Conservation (phyloP, 2,329 filamentous ascomycete genomes). For the Fusarium sulawesiense region DNA sequence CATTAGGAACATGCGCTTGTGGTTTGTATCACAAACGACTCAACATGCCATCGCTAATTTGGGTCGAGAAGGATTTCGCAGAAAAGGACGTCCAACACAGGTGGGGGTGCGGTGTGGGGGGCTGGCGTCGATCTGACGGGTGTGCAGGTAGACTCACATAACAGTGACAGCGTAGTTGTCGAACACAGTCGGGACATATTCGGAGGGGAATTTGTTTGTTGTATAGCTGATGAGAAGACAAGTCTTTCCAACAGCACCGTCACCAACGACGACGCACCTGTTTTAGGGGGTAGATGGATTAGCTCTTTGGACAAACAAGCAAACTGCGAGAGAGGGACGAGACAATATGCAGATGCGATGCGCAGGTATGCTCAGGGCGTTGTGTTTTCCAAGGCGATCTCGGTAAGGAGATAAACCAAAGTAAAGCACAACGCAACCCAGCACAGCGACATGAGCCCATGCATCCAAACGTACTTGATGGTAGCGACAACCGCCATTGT, state of each 20-base stretch:
- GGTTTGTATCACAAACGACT: neutral
- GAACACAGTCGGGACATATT: conserved; percentile 99
- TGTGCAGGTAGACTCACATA: conserved; percentile 77
- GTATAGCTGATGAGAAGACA: conserved; percentile 99
- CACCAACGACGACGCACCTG: conserved; percentile 98
- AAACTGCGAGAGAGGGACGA: conserved; percentile 3
- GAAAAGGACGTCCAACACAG: conserved; percentile 17
- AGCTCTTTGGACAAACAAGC: conserved; percentile 22
- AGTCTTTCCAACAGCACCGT: conserved; percentile 99
- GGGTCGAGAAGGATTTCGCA: conserved; percentile 8
- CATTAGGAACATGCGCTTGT: conserved; percentile 13
- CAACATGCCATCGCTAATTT: conserved; percentile 6
- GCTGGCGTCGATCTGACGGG: conserved; percentile 30
- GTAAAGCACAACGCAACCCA: neutral
- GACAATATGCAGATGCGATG: conserved; percentile 26
- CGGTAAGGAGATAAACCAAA: conserved; percentile 10
- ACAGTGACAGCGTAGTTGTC: conserved; percentile 99
- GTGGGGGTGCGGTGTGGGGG: conserved; percentile 27
- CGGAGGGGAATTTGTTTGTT: conserved; percentile 99
- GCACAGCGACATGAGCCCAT: conserved; percentile 18
- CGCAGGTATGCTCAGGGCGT: conserved; percentile 19
- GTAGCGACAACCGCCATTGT: conserved; percentile 71
- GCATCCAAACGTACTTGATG: conserved; percentile 66
- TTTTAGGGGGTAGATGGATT: conserved; percentile 31
- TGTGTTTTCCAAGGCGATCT: conserved; percentile 2